phyloP scores from a whole-genome alignment of 805 yeast species.

The Starmerella khaoyaiensis region DNA sequence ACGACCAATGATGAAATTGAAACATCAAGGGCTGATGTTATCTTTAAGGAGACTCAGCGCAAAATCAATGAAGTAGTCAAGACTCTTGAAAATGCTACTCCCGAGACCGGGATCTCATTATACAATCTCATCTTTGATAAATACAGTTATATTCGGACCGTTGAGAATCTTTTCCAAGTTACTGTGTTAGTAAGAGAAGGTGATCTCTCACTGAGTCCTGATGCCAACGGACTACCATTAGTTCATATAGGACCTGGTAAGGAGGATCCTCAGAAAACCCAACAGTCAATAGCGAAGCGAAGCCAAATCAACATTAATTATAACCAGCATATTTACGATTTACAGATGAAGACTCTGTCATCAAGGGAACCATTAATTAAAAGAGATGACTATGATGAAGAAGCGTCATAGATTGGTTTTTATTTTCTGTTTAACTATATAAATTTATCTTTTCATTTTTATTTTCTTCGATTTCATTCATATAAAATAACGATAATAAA shows the following conservation, averaged over 20 bases:
- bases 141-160: constrained; percentile 7
- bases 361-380: constrained; percentile 3
- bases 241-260: constrained; percentile 1
- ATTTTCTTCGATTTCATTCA: no score
- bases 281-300: neutral
- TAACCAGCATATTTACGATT: constrained; percentile 1
- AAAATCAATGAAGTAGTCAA: neutral
- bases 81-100: neutral
- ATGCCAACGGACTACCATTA: constrained; percentile 9
- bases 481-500: no score
- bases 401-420: no score
- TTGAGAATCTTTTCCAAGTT: constrained; percentile 14
- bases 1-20: no score
- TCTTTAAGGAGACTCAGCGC: neutral
- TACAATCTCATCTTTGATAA: constrained; percentile 12
- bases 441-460: no score
- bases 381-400: neutral
- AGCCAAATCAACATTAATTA: constrained; percentile 13
- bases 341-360: neutral
- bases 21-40: neutral
- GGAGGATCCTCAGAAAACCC: neutral
- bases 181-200: constrained; percentile 8
- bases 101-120: constrained; percentile 9
- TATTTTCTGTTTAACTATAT: no score
- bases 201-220: constrained; percentile 9